These are phyloP conservation scores for Penicillium sp. DNA, from an alignment of 2,329 filamentous ascomycete genomes.

Conservation along the genomic window DNA sequence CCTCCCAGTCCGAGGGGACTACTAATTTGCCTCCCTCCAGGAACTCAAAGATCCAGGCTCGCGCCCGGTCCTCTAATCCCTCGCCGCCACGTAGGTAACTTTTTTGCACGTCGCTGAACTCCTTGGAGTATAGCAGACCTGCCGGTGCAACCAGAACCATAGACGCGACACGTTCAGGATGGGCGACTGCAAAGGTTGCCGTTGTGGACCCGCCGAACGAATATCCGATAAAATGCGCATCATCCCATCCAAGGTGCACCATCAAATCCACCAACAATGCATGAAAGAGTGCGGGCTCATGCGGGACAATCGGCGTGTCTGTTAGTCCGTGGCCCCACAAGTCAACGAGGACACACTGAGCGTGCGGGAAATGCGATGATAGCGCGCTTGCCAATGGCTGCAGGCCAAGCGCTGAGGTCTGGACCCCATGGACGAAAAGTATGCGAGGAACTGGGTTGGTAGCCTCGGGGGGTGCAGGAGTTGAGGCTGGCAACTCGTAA, in stretches of 20 bases:
- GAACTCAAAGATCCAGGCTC: constrained; percentile 40
- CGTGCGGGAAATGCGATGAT: constrained; percentile 33
- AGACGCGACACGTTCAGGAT: constrained; percentile 33
- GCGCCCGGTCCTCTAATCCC: constrained; percentile 34
- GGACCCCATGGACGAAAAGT: constrained; percentile 54
- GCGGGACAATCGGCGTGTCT: constrained; percentile 49
- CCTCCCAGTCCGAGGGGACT: constrained; percentile 49
- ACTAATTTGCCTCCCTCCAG: constrained; percentile 49
- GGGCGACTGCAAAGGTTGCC: constrained; percentile 40
- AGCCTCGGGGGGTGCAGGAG: neutral
- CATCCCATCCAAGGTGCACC: constrained; percentile 43
- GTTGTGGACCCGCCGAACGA: constrained; percentile 52
- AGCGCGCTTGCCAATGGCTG: constrained; percentile 45
- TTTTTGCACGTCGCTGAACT: constrained; percentile 29
- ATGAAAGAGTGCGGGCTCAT: constrained; percentile 49
- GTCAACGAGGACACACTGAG: constrained; percentile 50
- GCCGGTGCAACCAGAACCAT: constrained; percentile 52
- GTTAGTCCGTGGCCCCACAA: constrained; percentile 58
- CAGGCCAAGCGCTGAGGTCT: constrained; percentile 54
- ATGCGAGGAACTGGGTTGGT: constrained; percentile 29
- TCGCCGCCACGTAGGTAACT: constrained; percentile 26
- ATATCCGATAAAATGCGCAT: constrained; percentile 51
- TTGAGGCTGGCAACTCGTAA: constrained; percentile 14
- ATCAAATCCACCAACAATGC: constrained; percentile 44
- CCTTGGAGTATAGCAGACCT: constrained; percentile 39